These are phyloP conservation scores for Phytophthora melonis DNA, from an alignment of 352 stramenopile species.

Conservation along the genomic window DNA sequence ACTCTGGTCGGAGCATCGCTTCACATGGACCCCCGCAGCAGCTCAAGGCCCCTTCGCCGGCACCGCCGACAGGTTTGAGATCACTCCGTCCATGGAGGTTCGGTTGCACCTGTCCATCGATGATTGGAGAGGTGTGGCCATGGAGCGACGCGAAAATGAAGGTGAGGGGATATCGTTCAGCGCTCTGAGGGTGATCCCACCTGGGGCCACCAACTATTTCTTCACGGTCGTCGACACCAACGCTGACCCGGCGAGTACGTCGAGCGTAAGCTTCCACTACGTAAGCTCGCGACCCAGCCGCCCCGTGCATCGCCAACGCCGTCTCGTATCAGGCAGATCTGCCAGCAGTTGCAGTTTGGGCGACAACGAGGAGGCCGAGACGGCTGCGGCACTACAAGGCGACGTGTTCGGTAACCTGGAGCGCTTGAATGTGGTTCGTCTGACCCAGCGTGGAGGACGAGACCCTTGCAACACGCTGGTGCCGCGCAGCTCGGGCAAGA, in stretches of 20 bases:
- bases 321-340: slow-evolving; percentile 7
- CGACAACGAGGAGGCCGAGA: slow-evolving; percentile 24
- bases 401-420: slow-evolving; percentile 46
- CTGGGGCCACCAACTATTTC: slow-evolving; percentile 82
- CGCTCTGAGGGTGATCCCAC: slow-evolving; percentile 67
- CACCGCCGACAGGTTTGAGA: slow-evolving; percentile 38
- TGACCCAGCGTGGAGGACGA: slow-evolving; percentile 56
- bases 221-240: slow-evolving; percentile 58
- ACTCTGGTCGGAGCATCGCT: slow-evolving; percentile 79
- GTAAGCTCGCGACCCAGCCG: slow-evolving; percentile 40
- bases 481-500: slow-evolving; percentile 60
- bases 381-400: slow-evolving; percentile 6
- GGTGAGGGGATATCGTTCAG: slow-evolving; percentile 58
- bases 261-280: slow-evolving; percentile 53
- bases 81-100: slow-evolving; percentile 51
- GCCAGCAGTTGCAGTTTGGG: slow-evolving; percentile 12
- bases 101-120: slow-evolving; percentile 74
- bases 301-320: slow-evolving; percentile 29
- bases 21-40: slow-evolving; percentile 63
- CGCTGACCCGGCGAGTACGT: slow-evolving; percentile 26
- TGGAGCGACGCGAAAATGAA: slow-evolving; percentile 58
- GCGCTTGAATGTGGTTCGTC: slow-evolving; percentile 66
- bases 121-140: slow-evolving; percentile 72
- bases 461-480: slow-evolving; percentile 81
- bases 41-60: slow-evolving; percentile 50